phyloP scores from a whole-genome alignment of 2,329 filamentous ascomycete genomes.

The Stagonosporopsis tanaceti region DNA sequence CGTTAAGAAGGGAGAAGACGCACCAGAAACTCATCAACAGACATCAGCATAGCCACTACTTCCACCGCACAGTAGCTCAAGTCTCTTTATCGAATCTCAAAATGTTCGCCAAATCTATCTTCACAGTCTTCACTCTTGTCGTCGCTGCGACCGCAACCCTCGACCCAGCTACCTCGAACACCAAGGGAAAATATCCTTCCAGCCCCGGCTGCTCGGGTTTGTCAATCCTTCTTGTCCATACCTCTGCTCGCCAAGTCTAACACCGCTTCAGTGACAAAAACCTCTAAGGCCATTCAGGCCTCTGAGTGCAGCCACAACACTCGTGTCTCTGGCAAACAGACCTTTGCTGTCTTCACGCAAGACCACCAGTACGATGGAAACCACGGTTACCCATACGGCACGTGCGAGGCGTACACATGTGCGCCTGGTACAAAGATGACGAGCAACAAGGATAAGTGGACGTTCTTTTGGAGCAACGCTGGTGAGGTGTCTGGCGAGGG shows the following conservation, averaged over 20 bases:
- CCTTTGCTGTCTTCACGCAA: constrained; percentile 53
- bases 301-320: constrained; percentile 56
- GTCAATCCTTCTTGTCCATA: background rate
- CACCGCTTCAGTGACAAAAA: constrained; percentile 33
- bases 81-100: constrained; percentile 3
- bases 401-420: constrained; percentile 46
- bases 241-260: background rate
- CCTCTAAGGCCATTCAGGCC: constrained; percentile 51
- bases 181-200: constrained; percentile 45
- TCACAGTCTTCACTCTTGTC: constrained; percentile 22
- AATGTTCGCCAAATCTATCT: constrained; percentile 13
- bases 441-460: constrained; percentile 27
- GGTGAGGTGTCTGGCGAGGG: constrained; percentile 32
- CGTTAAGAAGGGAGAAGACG: background rate
- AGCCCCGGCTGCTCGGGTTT: constrained; percentile 35
- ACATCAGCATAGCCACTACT: background rate
- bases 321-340: constrained; percentile 46
- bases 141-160: constrained; percentile 44
- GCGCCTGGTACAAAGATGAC: constrained; percentile 26
- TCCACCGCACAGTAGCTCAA: background rate
- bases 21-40: background rate
- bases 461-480: constrained; percentile 34
- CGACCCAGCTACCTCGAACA: constrained; percentile 49
- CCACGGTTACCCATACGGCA: constrained; percentile 59
- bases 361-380: constrained; percentile 56